phyloP scores from a whole-genome alignment of 768 basidiomycete genomes.

The Ramaria sp. region DNA sequence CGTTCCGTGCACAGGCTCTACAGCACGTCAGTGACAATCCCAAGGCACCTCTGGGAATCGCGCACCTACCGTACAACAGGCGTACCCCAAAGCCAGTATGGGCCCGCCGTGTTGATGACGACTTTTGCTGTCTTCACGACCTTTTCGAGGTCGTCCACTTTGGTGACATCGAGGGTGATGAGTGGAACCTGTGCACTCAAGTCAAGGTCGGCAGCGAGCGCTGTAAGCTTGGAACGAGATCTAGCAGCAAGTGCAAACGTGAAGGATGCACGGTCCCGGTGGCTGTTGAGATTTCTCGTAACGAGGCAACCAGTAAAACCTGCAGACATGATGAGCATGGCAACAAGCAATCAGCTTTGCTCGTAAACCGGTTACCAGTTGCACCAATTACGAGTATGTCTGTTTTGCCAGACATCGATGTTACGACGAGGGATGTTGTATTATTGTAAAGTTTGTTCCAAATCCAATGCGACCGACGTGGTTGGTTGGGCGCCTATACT shows the following conservation, averaged over 20 bases:
- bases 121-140: slow-evolving; percentile 50
- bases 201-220: slow-evolving; percentile 35
- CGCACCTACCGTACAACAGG: slow-evolving; percentile 51
- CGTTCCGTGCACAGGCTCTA: slow-evolving; percentile 63
- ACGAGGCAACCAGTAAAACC: slow-evolving; percentile 67
- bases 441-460: too few relatives aligned
- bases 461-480: too few relatives aligned
- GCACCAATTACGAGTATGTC: slow-evolving; percentile 68
- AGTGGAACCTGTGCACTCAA: slow-evolving; percentile 33
- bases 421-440: too few relatives aligned
- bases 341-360: not conserved
- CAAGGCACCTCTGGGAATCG: not conserved
- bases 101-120: slow-evolving; percentile 70
- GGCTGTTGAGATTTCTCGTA: slow-evolving; percentile 51
- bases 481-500: too few relatives aligned
- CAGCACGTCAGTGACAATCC: not conserved
- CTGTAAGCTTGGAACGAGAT: slow-evolving; percentile 49
- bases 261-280: slow-evolving; percentile 51
- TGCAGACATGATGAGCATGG: slow-evolving; percentile 10
- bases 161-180: slow-evolving; percentile 51
- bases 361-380: slow-evolving; percentile 29
- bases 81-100: slow-evolving; percentile 64
- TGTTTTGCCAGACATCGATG: not conserved
- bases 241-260: slow-evolving; percentile 62
- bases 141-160: slow-evolving; percentile 39